A percentile compares a stretch with the other conserved stretches of the same genome.
These are phyloP conservation scores for Penicillium simplicissimum DNA, from an alignment of 495 filamentous ascomycete species.

Conservation along the genomic window DNA sequence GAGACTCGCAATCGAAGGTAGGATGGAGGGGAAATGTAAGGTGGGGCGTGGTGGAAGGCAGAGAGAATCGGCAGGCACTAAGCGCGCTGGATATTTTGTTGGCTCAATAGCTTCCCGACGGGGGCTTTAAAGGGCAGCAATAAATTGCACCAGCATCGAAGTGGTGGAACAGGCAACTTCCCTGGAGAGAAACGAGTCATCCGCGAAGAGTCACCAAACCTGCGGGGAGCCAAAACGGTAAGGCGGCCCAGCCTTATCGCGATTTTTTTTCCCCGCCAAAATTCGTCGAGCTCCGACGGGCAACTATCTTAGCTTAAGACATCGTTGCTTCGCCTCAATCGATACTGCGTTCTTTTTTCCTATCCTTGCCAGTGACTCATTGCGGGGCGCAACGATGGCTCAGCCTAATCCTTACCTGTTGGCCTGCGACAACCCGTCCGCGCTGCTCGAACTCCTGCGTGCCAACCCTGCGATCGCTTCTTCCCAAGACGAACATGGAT, in stretches of 20 bases:
- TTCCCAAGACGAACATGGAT: conserved; percentile 76
- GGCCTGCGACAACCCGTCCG: conserved; percentile 70
- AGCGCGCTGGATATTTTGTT: background rate
- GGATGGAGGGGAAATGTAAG: conserved; percentile 17
- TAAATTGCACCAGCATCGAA: background rate
- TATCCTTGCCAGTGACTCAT: conserved; percentile 13
- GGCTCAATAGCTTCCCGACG: background rate
- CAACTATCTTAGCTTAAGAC: background rate
- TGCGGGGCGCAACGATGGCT: conserved; percentile 38
- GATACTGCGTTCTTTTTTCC: background rate
- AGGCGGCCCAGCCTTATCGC: conserved; percentile 24
- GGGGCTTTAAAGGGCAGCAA: background rate
- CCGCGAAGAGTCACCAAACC: conserved; percentile 14
- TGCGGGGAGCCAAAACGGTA: conserved; percentile 31
- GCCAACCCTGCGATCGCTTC: conserved; percentile 66
- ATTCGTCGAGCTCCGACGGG: conserved; percentile 5
- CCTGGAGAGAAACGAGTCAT: conserved; percentile 17
- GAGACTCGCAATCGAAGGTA: conserved; percentile 4
- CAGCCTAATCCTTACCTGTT: conserved; percentile 74
- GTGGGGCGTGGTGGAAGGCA: background rate
- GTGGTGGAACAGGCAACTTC: background rate
- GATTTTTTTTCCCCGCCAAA: conserved; percentile 9
- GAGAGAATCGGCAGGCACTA: background rate
- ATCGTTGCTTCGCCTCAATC: background rate
- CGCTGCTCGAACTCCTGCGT: conserved; percentile 65